These are phyloP conservation scores for Asterella californica DNA, from an alignment of 225 moss, liverwort and hornwort species.

Conservation along the genomic window DNA sequence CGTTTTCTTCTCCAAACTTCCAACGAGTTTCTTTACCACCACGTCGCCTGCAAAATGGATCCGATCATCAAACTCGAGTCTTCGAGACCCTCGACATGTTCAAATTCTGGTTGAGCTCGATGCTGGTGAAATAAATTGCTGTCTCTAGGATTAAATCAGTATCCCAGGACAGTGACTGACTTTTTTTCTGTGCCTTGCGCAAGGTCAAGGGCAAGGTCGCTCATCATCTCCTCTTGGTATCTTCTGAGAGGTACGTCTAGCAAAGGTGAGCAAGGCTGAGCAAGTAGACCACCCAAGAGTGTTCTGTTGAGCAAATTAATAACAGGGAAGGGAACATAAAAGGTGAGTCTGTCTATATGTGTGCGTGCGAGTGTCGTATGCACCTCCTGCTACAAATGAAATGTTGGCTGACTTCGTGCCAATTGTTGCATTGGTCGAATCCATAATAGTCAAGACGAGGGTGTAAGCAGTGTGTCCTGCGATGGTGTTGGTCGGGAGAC, in stretches of 20 bases:
- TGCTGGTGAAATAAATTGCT: too few relatives aligned
- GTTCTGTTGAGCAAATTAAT: background rate
- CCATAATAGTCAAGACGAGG: slow-evolving; percentile 3
- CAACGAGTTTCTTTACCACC: background rate
- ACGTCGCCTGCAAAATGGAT: background rate
- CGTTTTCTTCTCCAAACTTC: too few relatives aligned
- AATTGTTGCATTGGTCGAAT: background rate
- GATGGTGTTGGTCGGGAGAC: background rate
- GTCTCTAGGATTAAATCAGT: too few relatives aligned
- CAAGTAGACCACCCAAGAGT: background rate
- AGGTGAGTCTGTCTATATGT: background rate
- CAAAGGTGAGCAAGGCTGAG: too few relatives aligned
- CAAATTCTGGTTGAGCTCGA: background rate
- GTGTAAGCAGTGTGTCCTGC: background rate
- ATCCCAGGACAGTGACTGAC: too few relatives aligned
- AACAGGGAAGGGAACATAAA: background rate
- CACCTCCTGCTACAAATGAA: slow-evolving; percentile 2
- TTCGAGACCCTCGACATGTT: background rate
- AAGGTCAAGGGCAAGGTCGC: too few relatives aligned
- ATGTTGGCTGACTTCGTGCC: background rate
- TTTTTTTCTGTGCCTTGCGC: too few relatives aligned
- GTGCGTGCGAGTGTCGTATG: background rate
- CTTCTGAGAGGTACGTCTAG: background rate
- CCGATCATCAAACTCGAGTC: too few relatives aligned
- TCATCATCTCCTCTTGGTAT: background rate